Conservation (phyloP, 1,284 basidiomycete genomes). For the Melampsora larici-populina region DNA sequence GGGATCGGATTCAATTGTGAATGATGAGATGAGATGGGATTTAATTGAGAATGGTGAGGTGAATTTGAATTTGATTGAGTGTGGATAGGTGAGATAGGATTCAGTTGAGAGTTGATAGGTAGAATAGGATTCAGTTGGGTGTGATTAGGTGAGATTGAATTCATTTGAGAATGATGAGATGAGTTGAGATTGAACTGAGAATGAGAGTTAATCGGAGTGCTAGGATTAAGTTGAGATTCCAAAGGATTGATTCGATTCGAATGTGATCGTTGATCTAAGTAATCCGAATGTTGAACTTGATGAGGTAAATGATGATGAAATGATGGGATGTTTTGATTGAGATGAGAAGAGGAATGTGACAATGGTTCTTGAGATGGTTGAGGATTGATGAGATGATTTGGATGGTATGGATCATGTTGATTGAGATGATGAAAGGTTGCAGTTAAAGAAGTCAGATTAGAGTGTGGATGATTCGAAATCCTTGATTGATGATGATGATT, state of each 20-base stretch:
- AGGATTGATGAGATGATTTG: background rate
- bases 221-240: background rate
- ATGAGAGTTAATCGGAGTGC: background rate
- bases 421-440: background rate
- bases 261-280: slow-evolving; percentile 2
- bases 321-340: background rate
- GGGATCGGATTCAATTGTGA: background rate
- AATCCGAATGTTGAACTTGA: background rate
- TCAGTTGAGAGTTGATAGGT: background rate
- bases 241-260: background rate
- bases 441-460: too few relatives aligned
- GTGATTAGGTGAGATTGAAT: slow-evolving; percentile 5
- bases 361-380: background rate
- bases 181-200: background rate
- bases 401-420: background rate
- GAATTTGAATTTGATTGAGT: background rate
- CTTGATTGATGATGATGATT: background rate
- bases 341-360: background rate
- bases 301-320: background rate
- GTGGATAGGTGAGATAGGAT: too few relatives aligned
- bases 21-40: background rate
- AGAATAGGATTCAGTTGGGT: background rate
- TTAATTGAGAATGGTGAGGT: too few relatives aligned
- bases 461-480: background rate
- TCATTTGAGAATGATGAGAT: background rate